phyloP scores from a whole-genome alignment of 1,284 basidiomycete genomes.

The Dichomitus squalens region DNA sequence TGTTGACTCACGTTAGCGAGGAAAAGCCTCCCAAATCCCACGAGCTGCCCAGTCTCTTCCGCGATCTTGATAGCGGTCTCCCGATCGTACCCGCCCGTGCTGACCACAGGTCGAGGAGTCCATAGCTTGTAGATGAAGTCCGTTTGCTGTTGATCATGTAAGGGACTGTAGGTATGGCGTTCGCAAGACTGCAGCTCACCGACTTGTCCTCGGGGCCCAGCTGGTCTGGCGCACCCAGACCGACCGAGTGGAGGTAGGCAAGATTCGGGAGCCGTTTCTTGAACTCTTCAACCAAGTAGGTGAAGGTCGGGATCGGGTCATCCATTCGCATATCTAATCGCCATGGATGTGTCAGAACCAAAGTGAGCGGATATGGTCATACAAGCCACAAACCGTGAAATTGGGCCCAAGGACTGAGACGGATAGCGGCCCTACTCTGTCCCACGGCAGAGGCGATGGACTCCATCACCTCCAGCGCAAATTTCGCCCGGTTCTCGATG shows the following conservation, averaged over 20 bases:
- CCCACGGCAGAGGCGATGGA: slow-evolving; percentile 43
- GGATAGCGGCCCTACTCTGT: slow-evolving; percentile 43
- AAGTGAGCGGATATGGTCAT: too few species aligned
- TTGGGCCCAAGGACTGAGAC: slow-evolving; percentile 52
- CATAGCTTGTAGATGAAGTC: slow-evolving; percentile 33
- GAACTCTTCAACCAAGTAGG: slow-evolving; percentile 33
- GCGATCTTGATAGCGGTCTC: slow-evolving; percentile 28
- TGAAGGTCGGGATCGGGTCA: slow-evolving; percentile 41
- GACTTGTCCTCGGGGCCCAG: neutral
- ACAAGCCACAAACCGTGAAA: slow-evolving; percentile 30
- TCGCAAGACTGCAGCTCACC: neutral
- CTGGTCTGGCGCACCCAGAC: slow-evolving; percentile 27
- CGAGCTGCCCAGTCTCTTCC: slow-evolving; percentile 37
- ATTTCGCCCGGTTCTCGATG: slow-evolving; percentile 50
- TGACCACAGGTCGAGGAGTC: slow-evolving; percentile 31
- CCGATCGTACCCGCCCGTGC: slow-evolving; percentile 37
- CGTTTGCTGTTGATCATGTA: slow-evolving; percentile 22
- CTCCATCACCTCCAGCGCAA: slow-evolving; percentile 49
- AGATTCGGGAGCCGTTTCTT: slow-evolving; percentile 40
- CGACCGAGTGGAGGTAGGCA: slow-evolving; percentile 52
- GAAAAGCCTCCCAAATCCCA: slow-evolving; percentile 50
- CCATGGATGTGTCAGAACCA: neutral
- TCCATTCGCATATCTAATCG: slow-evolving; percentile 39
- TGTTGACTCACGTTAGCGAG: slow-evolving; percentile 40
- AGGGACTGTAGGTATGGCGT: slow-evolving; percentile 5